Evolutionary conservation across 768 basidiomycete genomes (phyloP).

Genomic region (Sporobolomyces pararoseus): DNA sequence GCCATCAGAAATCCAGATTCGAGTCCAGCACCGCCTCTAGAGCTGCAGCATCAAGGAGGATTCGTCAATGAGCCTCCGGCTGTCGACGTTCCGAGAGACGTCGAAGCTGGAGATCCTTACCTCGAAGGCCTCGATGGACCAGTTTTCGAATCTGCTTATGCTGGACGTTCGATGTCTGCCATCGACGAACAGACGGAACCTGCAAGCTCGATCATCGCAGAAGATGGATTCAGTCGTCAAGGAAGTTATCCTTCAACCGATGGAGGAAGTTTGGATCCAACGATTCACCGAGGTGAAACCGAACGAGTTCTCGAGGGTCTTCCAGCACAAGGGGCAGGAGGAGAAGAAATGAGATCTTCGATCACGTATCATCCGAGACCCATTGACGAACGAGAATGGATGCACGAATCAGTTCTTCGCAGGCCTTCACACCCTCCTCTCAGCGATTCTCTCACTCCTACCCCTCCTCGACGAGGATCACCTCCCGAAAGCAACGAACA

Average conservation of each 20-base stretch:
- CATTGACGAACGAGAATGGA: conserved; percentile 12
- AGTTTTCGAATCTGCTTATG: conserved; percentile 16
- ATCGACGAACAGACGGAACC: conserved; percentile 32
- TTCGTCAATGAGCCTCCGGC: background rate
- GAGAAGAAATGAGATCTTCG: background rate
- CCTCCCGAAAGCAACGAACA: background rate
- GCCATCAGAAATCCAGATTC: conserved; percentile 21
- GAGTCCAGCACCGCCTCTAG: background rate
- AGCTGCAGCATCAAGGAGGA: background rate
- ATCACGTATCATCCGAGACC: conserved; percentile 15
- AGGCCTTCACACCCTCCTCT: background rate
- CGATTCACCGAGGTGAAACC: background rate
- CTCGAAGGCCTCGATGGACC: conserved; percentile 5
- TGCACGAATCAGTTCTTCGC: background rate
- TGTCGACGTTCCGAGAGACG: conserved; percentile 3
- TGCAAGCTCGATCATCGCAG: conserved; percentile 13
- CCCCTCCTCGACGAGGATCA: conserved; percentile 5
- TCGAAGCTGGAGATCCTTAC: background rate
- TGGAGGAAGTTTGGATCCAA: background rate
- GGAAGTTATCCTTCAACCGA: conserved; percentile 20
- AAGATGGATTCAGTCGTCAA: conserved; percentile 9
- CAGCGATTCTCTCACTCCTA: conserved; percentile 1
- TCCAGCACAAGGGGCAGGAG: background rate
- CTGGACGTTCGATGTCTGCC: conserved; percentile 6
- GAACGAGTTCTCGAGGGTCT: background rate